A percentile compares a stretch with the other conserved stretches of the same genome.
Evolutionary conservation across 2,329 filamentous ascomycete species (phyloP).

Genomic region (Cadophora sp.): DNA sequence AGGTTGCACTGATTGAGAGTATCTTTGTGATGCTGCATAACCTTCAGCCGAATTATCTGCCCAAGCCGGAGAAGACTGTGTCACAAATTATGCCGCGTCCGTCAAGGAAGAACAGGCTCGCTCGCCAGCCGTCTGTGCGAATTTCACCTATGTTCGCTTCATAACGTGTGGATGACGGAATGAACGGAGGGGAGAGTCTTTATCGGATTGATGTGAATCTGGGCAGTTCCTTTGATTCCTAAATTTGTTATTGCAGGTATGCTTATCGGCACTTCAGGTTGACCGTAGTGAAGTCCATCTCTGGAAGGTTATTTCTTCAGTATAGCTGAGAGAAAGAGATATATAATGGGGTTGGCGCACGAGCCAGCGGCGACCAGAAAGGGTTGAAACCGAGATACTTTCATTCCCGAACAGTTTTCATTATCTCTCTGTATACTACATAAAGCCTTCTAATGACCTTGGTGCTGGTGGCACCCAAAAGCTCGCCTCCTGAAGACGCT

Average conservation of each 20-base stretch:
- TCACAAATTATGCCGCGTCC: constrained; percentile 1
- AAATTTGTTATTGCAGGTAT: not conserved
- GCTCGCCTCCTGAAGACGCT: not conserved
- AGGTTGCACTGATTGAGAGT: constrained; percentile 20
- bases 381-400: not conserved
- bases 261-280: not conserved
- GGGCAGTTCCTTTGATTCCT: not conserved
- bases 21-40: constrained; percentile 21
- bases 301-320: not conserved
- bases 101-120: constrained; percentile 3
- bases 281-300: not conserved
- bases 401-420: not conserved
- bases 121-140: constrained; percentile 7
- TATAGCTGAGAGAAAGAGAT: not conserved
- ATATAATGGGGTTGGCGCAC: not conserved
- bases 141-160: not conserved
- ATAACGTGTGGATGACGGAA: not conserved
- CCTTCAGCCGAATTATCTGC: constrained; percentile 14
- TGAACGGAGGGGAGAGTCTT: not conserved
- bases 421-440: not conserved
- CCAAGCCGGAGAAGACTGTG: not conserved
- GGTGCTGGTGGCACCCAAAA: not conserved
- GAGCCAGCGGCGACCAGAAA: not conserved
- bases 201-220: not conserved
- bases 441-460: not conserved